Conservation (phyloP, 176 grass and related monocot genomes). For the Aegilops sharonensis region DNA sequence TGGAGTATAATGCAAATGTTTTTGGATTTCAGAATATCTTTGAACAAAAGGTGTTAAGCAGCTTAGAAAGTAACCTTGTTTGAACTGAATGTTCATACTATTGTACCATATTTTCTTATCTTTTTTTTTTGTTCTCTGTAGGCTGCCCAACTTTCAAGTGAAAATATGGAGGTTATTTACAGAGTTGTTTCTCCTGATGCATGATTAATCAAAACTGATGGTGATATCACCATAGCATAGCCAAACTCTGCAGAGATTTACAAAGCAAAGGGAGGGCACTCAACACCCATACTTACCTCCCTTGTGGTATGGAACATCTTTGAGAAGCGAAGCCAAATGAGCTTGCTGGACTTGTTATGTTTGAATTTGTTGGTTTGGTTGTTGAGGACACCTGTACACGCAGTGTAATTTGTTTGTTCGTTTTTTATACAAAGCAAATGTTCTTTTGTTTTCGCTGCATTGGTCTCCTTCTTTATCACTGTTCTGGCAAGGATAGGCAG, state of each 20-base stretch:
- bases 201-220: constrained; percentile 20
- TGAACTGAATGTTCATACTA: background rate
- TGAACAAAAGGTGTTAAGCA: background rate
- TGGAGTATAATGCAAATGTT: background rate
- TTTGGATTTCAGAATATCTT: background rate
- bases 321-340: constrained; percentile 31
- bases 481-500: background rate
- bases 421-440: constrained; percentile 52
- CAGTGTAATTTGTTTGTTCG: constrained; percentile 51
- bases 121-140: background rate
- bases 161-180: constrained; percentile 35
- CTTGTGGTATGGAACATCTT: constrained; percentile 34
- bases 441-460: background rate
- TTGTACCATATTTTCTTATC: background rate
- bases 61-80: background rate
- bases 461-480: background rate
- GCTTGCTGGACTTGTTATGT: constrained; percentile 34
- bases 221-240: constrained; percentile 23
- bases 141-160: constrained; percentile 33
- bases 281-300: constrained; percentile 1
- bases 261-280: constrained; percentile 32
- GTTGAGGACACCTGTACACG: constrained; percentile 44
- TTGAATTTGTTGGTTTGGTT: constrained; percentile 51
- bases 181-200: constrained; percentile 24
- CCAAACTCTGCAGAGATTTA: constrained; percentile 6